A percentile compares a stretch with the other conserved stretches of the same genome.
phyloP scores from a whole-genome alignment of 768 basidiomycete species.

The Boletus barrowsii region DNA sequence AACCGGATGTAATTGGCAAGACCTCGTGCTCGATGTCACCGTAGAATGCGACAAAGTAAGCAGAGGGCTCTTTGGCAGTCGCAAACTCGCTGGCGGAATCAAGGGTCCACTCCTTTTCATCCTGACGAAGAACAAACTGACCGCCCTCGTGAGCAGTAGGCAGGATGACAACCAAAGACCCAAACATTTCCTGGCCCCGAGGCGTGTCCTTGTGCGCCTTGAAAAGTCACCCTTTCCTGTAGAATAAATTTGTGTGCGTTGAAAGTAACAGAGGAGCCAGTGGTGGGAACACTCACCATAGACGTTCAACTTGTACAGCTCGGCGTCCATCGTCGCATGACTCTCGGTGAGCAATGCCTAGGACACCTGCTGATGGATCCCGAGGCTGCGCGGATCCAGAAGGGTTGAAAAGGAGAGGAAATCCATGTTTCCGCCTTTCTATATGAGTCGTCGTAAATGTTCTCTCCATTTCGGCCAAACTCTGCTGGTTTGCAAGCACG shows the following conservation, averaged over 20 bases:
- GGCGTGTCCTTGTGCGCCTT: constrained; percentile 33
- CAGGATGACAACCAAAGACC: constrained; percentile 49
- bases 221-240: constrained; percentile 4
- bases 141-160: constrained; percentile 32
- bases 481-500: constrained; percentile 9
- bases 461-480: constrained; percentile 1
- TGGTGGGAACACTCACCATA: constrained; percentile 33
- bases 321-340: constrained; percentile 8
- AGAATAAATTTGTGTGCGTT: not conserved
- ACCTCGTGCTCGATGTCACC: constrained; percentile 48
- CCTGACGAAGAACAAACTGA: constrained; percentile 9
- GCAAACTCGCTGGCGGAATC: constrained; percentile 2
- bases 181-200: constrained; percentile 40
- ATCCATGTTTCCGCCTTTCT: constrained; percentile 50
- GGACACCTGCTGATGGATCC: not conserved
- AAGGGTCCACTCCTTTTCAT: constrained; percentile 1
- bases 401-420: constrained; percentile 28
- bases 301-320: constrained; percentile 47
- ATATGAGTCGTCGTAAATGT: constrained; percentile 13
- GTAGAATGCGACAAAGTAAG: constrained; percentile 42
- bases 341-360: constrained; percentile 1
- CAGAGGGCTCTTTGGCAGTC: not conserved
- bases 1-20: constrained; percentile 37
- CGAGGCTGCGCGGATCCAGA: not conserved
- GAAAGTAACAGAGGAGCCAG: not conserved